Percentiles rank a stretch among this genome's conserved stretches.
Conservation (phyloP, 495 filamentous ascomycete genomes). For the Xylaria palmicola region DNA sequence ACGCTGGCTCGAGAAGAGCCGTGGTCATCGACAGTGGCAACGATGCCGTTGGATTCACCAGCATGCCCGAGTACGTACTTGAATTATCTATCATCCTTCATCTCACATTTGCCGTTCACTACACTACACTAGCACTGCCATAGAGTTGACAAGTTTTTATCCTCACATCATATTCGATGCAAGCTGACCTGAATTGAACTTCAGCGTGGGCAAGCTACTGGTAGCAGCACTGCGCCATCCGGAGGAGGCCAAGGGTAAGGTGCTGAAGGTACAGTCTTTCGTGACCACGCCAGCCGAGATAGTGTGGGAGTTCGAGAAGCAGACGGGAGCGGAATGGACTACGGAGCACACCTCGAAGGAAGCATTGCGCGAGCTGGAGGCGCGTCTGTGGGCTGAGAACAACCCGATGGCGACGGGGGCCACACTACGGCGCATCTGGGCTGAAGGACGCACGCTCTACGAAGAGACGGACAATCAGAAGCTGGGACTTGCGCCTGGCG, state of each 20-base stretch:
- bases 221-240: slow-evolving; percentile 58
- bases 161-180: not conserved
- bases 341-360: slow-evolving; percentile 55
- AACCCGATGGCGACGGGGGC: slow-evolving; percentile 53
- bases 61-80: slow-evolving; percentile 62
- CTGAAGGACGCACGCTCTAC: slow-evolving; percentile 69
- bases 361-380: slow-evolving; percentile 52
- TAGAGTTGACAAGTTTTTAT: no score
- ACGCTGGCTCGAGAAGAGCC: slow-evolving; percentile 54
- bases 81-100: not conserved
- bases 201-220: slow-evolving; percentile 65
- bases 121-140: no score
- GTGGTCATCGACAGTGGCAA: slow-evolving; percentile 58
- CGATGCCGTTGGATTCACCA: slow-evolving; percentile 60
- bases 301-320: slow-evolving; percentile 62
- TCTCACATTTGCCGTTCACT: no score
- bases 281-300: slow-evolving; percentile 62
- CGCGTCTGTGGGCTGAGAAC: slow-evolving; percentile 52
- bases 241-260: slow-evolving; percentile 49
- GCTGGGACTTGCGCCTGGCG: slow-evolving; percentile 47
- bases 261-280: slow-evolving; percentile 69
- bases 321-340: slow-evolving; percentile 56
- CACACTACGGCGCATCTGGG: slow-evolving; percentile 68
- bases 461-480: slow-evolving; percentile 62
- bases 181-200: slow-evolving; percentile 10